Evolutionary conservation across 2,329 filamentous ascomycete species (phyloP).

Genomic region (Monosporascus sp.): DNA sequence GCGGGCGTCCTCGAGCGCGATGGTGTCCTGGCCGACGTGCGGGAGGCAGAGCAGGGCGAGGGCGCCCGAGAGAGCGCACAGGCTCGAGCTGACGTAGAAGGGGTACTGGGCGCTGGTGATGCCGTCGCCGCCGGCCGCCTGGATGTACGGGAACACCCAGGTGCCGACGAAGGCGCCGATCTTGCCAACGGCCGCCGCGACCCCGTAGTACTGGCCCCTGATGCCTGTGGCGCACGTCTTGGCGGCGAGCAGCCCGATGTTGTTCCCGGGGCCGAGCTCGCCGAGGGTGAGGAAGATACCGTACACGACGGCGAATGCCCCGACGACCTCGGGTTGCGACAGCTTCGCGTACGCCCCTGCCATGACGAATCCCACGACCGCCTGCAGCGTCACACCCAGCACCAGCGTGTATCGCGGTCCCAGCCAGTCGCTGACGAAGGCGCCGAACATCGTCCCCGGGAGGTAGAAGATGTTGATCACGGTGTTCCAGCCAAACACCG

Average conservation of each 20-base stretch:
- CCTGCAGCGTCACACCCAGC: constrained; percentile 66
- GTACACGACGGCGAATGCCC: constrained; percentile 73
- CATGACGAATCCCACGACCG: constrained; percentile 83
- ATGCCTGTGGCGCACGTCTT: constrained; percentile 87
- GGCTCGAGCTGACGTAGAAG: constrained; percentile 75
- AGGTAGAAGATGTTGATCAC: constrained; percentile 87
- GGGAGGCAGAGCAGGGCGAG: constrained; percentile 65
- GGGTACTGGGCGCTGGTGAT: constrained; percentile 71
- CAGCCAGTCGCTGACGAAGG: constrained; percentile 70
- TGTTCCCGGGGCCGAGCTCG: constrained; percentile 83
- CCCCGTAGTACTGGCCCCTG: constrained; percentile 67
- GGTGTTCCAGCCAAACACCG: constrained; percentile 81
- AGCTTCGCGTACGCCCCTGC: constrained; percentile 70
- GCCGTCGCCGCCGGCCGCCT: constrained; percentile 51
- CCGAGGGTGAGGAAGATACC: constrained; percentile 73
- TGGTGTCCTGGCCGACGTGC: constrained; percentile 78
- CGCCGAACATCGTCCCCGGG: constrained; percentile 73
- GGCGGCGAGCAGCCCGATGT: constrained; percentile 80
- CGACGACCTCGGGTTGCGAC: constrained; percentile 61
- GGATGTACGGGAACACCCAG: constrained; percentile 73
- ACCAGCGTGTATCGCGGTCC: constrained; percentile 73
- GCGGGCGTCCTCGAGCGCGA: constrained; percentile 67
- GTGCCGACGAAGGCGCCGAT: constrained; percentile 81
- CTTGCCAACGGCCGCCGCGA: constrained; percentile 69
- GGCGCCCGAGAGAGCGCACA: constrained; percentile 71